Percentiles rank a stretch among this genome's conserved stretches.
Conservation (phyloP, 257 asterid species). For the Henckelia pumila region DNA sequence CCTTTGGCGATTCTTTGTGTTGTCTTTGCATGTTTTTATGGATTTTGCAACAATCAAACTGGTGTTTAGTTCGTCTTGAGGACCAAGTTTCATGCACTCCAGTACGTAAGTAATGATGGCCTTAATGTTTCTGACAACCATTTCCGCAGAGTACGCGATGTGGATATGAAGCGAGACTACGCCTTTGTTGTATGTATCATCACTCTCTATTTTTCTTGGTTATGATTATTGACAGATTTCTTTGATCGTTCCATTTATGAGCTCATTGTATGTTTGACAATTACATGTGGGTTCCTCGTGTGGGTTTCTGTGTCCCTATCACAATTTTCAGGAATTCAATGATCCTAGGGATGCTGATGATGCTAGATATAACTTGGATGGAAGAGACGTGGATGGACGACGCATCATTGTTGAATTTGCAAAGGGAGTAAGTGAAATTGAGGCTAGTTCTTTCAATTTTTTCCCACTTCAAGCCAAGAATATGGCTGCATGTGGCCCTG, state of each 20-base stretch:
- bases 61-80: conserved; percentile 73
- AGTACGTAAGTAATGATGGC: conserved; percentile 67
- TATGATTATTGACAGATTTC: neutral
- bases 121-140: conserved; percentile 80
- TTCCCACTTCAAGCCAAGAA: neutral
- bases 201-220: neutral
- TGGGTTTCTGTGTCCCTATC: conserved; percentile 24
- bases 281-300: conserved; percentile 20
- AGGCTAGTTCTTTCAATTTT: neutral
- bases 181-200: conserved; percentile 61
- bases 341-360: conserved; percentile 78
- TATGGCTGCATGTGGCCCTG: neutral
- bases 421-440: conserved; percentile 49
- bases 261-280: neutral
- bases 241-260: neutral
- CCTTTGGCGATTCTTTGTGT: conserved; percentile 64
- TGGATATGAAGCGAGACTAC: conserved; percentile 81
- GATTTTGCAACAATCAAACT: conserved; percentile 71
- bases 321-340: conserved; percentile 52
- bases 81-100: conserved; percentile 61
- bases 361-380: conserved; percentile 58
- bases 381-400: conserved; percentile 68
- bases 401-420: conserved; percentile 63
- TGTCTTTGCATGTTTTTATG: conserved; percentile 67
- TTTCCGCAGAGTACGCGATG: conserved; percentile 82